These are phyloP conservation scores for Cladophialophora yegresii DNA, from an alignment of 2,329 filamentous ascomycete genomes.

Conservation along the genomic window DNA sequence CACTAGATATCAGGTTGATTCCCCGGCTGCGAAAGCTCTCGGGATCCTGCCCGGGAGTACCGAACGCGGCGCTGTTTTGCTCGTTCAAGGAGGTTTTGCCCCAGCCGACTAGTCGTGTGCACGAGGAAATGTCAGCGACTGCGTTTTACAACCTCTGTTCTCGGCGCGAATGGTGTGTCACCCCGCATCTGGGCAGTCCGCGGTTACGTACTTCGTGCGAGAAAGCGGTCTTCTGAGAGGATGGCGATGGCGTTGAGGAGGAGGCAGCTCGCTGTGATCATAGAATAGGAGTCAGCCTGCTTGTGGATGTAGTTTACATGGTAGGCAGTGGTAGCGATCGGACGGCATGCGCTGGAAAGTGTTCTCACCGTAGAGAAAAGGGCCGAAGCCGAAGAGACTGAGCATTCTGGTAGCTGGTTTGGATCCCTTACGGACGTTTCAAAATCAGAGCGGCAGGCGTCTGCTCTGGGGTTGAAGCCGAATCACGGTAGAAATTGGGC, in stretches of 20 bases:
- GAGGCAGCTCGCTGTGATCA: conserved; percentile 52
- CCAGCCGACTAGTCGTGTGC: conserved; percentile 74
- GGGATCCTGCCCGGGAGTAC: conserved; percentile 64
- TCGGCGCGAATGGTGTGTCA: not conserved
- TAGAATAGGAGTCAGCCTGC: conserved; percentile 14
- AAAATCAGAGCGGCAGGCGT: not conserved
- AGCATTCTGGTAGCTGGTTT: conserved; percentile 32
- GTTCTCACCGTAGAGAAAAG: conserved; percentile 37
- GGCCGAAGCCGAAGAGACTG: conserved; percentile 39
- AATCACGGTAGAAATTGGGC: not conserved
- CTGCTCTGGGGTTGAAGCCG: not conserved
- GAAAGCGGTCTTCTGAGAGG: conserved; percentile 91
- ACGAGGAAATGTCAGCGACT: conserved; percentile 22
- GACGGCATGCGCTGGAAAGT: not conserved
- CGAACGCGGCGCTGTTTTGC: conserved; percentile 73
- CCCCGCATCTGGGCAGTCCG: not conserved
- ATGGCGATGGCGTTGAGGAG: conserved; percentile 92
- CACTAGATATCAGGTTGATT: conserved; percentile 82
- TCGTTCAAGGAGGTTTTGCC: conserved; percentile 52
- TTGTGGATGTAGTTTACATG: not conserved
- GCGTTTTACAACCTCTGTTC: not conserved
- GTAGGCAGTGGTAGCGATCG: not conserved
- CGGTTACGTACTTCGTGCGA: conserved; percentile 62
- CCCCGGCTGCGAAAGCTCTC: conserved; percentile 82
- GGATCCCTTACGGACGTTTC: not conserved